Base-by-base conservation (phyloP, 208 protist genomes). In the Trypanosoma cruzi region DNA sequence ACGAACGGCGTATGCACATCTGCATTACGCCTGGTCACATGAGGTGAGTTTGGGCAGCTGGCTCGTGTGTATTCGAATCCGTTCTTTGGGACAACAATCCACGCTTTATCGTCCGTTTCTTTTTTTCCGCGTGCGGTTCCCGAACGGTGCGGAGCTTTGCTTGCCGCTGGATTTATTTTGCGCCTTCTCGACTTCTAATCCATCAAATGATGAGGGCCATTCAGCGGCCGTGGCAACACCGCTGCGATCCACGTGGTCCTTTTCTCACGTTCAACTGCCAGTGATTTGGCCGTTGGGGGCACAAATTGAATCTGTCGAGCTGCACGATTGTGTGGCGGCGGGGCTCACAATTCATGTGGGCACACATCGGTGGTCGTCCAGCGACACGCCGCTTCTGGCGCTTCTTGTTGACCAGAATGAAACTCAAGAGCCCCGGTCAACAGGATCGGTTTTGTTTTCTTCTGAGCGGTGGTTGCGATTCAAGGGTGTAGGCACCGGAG, bases 271-370 rank as follows among this genome's bases (percentile, higher is more conserved):
- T 34, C 52, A 62, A 46, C 46, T 75, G 10, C 70, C 70, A 36
- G 24, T 63, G 0, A 46, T 68, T 46, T 66, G 60, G 54, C 70
- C 70, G 5, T n/a, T 75, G 6, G 70, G 70, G 8, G 61, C 61
- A 2, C 54, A 48, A 18, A 16, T 75, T 11, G 50, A 68, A 26
- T n/a, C 40, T 20, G 34, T 75, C 2, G 70, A 75, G 31, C 55
- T 75, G 54, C 26, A 68, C 34, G 70, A 75, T 52, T 40, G 44
- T 20, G 36, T 75, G 28, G 32, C 53, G 5, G 37, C 32, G 29
- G 62, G 36, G 46, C 1, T 64, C 0, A 48, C 62, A 10, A 31
- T 68, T 7, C 61, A 67, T 16, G 1, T 75, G 4, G 70, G 70
- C 16, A 61, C 61, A 4, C 55, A 75, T 31, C 18, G 63, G n/a